Evolutionary conservation across 2,329 filamentous ascomycete species (phyloP).

Genomic region (Cryphonectria japonica): DNA sequence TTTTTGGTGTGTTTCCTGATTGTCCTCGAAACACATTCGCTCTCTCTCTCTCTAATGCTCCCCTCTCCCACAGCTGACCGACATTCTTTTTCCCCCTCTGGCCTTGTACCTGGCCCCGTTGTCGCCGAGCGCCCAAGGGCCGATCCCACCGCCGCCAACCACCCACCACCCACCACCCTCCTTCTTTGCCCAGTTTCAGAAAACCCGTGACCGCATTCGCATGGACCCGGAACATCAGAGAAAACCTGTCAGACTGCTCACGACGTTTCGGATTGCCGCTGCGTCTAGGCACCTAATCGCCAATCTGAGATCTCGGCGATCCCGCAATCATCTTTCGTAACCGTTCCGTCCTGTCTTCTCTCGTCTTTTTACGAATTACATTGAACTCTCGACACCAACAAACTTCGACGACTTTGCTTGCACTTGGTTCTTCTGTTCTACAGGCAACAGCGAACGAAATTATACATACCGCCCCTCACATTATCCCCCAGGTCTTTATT

Average conservation of each 20-base stretch:
- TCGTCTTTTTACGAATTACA: background rate
- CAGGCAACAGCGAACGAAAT: background rate
- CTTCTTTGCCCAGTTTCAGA: conserved; percentile 3
- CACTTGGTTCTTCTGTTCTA: background rate
- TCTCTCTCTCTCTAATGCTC: background rate
- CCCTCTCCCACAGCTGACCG: background rate
- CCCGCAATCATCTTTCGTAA: background rate
- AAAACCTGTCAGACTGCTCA: conserved; percentile 8
- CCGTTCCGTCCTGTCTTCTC: background rate
- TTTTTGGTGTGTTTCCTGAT: background rate
- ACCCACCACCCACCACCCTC: background rate
- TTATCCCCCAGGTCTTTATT: background rate
- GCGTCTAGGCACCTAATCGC: conserved; percentile 4
- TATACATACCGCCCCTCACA: background rate
- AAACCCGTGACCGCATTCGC: conserved; percentile 4
- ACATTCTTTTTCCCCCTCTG: background rate
- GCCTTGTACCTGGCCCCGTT: background rate
- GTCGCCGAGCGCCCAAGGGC: background rate
- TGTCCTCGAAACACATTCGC: conserved; percentile 7
- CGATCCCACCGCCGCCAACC: background rate
- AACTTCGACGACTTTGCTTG: background rate
- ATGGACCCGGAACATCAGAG: conserved; percentile 2
- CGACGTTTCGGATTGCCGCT: conserved; percentile 11
- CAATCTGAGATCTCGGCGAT: conserved; percentile 7
- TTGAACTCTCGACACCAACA: background rate